phyloP scores from a whole-genome alignment of 2,329 filamentous ascomycete genomes.

The Ophiostoma piceae region DNA sequence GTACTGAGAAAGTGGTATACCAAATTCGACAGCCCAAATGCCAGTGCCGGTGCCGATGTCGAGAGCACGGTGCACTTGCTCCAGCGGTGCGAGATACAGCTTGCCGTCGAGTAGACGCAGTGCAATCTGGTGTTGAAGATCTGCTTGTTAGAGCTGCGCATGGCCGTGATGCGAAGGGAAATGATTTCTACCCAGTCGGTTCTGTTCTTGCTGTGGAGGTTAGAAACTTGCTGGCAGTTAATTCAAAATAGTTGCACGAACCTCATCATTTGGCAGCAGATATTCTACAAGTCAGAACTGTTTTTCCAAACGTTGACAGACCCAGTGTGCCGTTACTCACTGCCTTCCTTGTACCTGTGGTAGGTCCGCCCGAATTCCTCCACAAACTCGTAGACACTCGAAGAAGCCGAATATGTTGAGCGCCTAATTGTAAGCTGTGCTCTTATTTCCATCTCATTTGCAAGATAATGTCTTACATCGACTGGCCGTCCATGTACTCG shows the following conservation, averaged over 20 bases:
- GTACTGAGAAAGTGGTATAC: background rate
- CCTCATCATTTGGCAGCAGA: background rate
- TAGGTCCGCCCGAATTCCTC: background rate
- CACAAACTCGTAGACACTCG: background rate
- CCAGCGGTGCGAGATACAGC: background rate
- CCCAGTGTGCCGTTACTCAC: background rate
- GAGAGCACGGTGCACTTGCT: background rate
- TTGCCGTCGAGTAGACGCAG: background rate
- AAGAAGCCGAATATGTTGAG: background rate
- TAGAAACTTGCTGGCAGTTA: background rate
- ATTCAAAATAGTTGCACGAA: background rate
- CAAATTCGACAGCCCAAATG: background rate
- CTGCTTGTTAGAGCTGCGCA: background rate
- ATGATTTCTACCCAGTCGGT: background rate
- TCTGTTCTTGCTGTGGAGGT: background rate
- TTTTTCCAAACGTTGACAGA: background rate
- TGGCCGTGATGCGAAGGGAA: background rate
- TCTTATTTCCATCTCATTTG: background rate
- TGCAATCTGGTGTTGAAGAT: slow-evolving; percentile 5
- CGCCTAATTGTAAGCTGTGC: background rate
- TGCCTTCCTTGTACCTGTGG: background rate
- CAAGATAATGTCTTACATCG: slow-evolving; percentile 39
- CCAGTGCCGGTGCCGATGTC: background rate
- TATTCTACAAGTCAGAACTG: background rate
- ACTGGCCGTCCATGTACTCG: slow-evolving; percentile 42